phyloP scores from a whole-genome alignment of 129 eudicot genomes.

The Scalesia atractyloides region DNA sequence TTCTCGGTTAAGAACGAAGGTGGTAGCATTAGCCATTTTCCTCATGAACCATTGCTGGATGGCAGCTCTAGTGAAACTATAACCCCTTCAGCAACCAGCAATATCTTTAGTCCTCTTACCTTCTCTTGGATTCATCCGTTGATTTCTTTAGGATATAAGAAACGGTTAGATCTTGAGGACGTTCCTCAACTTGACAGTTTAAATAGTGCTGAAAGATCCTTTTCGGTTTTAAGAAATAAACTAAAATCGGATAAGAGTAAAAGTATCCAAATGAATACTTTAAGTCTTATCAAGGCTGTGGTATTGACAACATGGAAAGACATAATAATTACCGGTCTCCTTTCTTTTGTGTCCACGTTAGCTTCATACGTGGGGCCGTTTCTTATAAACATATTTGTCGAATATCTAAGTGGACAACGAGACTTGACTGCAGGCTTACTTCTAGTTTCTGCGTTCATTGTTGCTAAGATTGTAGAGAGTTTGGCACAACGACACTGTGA shows the following conservation, averaged over 20 bases:
- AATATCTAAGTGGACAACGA: conserved; percentile 61
- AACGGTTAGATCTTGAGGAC: conserved; percentile 72
- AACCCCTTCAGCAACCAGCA: conserved; percentile 55
- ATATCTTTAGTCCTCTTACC: conserved; percentile 48
- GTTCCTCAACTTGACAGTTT: conserved; percentile 64
- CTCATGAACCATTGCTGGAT: conserved; percentile 21
- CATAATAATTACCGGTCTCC: conserved; percentile 47
- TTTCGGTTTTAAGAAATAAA: conserved; percentile 42
- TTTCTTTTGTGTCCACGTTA: conserved; percentile 47
- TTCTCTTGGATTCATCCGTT: conserved; percentile 82
- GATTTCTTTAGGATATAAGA: conserved; percentile 61
- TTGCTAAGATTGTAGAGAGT: conserved; percentile 73
- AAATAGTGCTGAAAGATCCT: conserved; percentile 54
- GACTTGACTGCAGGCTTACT: conserved; percentile 43
- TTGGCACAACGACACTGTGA: conserved; percentile 63
- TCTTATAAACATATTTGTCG: conserved; percentile 70
- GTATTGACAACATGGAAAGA: conserved; percentile 62
- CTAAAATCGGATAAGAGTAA: conserved; percentile 40
- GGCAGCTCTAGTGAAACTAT: conserved; percentile 35
- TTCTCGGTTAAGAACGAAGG: conserved; percentile 31
- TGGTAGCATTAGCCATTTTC: conserved; percentile 9
- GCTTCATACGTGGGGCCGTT: conserved; percentile 82
- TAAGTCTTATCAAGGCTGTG: conserved; percentile 59
- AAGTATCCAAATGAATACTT: conserved; percentile 37
- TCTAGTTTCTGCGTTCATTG: conserved; percentile 58